Evolutionary conservation across 2,329 filamentous ascomycete species (phyloP), one percentile per base, ranked within the genome.

Genomic region (Passalora sequoiae): DNA sequence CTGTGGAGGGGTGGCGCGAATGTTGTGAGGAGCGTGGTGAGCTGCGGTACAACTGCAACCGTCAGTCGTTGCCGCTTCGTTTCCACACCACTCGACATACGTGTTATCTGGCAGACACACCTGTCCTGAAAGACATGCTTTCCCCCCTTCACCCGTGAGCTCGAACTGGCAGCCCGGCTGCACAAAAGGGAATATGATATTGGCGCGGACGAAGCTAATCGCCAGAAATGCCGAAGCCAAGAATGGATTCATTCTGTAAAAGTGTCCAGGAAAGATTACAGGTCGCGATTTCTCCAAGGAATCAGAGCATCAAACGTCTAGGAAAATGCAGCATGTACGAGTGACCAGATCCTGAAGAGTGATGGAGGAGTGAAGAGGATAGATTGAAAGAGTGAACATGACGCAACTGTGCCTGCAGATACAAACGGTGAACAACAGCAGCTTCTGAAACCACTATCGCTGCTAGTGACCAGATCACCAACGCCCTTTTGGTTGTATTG

Each of bases 131-230:
- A 69, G 53, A 47, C 69, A 72, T 15, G 44, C 48, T 9, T 40
- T 42, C 37, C 57, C 21, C 36, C n/a, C n/a, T n/a, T n/a, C n/a
- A n/a, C 53, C n/a, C 28, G 54, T 1, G 6, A 54, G 22, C 19
- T 44, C 48, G 43, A 54, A 53, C 40, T 68, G 56, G 57, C 72
- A 75, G 3, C 46, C 64, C 16, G 73, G 66, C 37, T 70, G 64
- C 6, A 72, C 67, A 61, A 67, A 68, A 27, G 60, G 57, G 57
- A 74, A 73, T 47, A 69, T 66, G 57, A 75, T 74, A 55, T 75
- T 75, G 41, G 70, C 72, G 21, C 4, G n/a, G 2, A 37, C 38
- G 19, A 37, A 19, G 1, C 17, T 19, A 9, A 13, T 20, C 6
- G 21, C 10, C 8, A 41, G 21, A 3, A 46, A 16, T 10, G 24